Base-by-base conservation (phyloP, 75 land plant genomes). In the Ceratopteris richardii region DNA sequence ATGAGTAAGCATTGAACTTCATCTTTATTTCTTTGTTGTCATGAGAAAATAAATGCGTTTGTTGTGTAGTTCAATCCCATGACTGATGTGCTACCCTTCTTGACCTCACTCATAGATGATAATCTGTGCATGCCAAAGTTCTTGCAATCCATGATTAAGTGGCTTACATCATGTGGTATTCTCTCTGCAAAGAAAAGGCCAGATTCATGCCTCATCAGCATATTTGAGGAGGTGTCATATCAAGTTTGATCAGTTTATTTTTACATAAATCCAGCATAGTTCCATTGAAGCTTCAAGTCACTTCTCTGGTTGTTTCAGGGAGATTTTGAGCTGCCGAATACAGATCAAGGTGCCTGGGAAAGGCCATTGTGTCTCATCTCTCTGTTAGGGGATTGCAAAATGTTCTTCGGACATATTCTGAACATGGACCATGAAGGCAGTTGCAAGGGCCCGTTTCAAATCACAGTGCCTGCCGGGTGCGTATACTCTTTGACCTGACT, bases 151-250 rank as follows among this genome's bases (percentile, higher is more conserved):
- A 72, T 84, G 1, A 76, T 81, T 51, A 77, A 84, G 56, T 88
- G 80, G 53, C 57, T 88, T 36, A 17, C 68, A 14, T 69, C 60
- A 43, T 79, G 82, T 77, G 69, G 71, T 37, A 30, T 88, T 17
- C 67, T 88, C 13, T 82, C 88, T 24, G 81, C 79, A 46, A 70
- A 59, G 30, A 76, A 54, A 40, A 73, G 58, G 39, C 88, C 93
- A 40, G 80, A 84, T 54, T 67, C 82, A 13, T 88, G 84, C 60
- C 76, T 75, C 28, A 77, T 88, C 21, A 84, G 76, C 70, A 77
- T 80, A 71, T 81, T 84, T 42, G 85, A 83, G 31, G 88, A 84
- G 85, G 94, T 84, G 3, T 57, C 60, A n/a, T 57, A 57, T 57
- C 39, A 25, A 31, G 29, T 44, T 29, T 21, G 30, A 37, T 31